Evolutionary conservation across 306 rosid species (phyloP).

Genomic region (Vigna angularis): DNA sequence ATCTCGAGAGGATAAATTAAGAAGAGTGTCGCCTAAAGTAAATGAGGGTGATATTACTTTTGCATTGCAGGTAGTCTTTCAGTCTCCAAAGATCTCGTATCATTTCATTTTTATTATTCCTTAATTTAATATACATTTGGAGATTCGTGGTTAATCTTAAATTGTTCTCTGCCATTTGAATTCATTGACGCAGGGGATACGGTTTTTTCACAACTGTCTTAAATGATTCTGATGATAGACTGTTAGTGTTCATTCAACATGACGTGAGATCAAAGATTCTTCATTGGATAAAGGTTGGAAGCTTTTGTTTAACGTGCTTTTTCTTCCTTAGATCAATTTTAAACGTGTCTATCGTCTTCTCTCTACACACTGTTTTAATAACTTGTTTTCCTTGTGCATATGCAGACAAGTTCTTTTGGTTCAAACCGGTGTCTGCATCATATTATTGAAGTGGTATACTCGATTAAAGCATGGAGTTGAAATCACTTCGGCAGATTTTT

Average conservation of each 20-base stretch:
- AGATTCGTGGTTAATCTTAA: slow-evolving; percentile 4
- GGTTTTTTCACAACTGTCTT: slow-evolving; percentile 81
- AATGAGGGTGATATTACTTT: slow-evolving; percentile 80
- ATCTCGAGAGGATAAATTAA: slow-evolving; percentile 74
- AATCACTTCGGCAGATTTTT: slow-evolving; percentile 11
- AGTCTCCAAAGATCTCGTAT: background rate
- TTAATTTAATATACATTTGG: background rate
- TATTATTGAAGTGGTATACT: background rate
- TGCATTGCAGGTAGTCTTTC: slow-evolving; percentile 74
- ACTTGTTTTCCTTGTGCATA: slow-evolving; percentile 5
- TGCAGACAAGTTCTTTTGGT: slow-evolving; percentile 34
- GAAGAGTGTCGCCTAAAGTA: slow-evolving; percentile 68
- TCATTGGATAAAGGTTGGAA: slow-evolving; percentile 40
- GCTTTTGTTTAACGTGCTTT: background rate
- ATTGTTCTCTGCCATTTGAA: slow-evolving; percentile 25
- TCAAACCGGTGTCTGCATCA: slow-evolving; percentile 5
- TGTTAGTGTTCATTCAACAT: slow-evolving; percentile 39
- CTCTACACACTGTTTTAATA: background rate
- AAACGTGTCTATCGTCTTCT: background rate
- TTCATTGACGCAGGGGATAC: slow-evolving; percentile 73
- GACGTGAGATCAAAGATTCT: slow-evolving; percentile 27
- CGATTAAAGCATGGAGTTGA: slow-evolving; percentile 8
- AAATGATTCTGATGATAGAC: slow-evolving; percentile 45
- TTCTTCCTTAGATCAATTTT: background rate
- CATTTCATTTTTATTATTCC: background rate